Percentiles rank a stretch among this genome's conserved stretches.
Conservation (phyloP, 73 alveolate genomes). For the Tetrahymena elliotti region DNA sequence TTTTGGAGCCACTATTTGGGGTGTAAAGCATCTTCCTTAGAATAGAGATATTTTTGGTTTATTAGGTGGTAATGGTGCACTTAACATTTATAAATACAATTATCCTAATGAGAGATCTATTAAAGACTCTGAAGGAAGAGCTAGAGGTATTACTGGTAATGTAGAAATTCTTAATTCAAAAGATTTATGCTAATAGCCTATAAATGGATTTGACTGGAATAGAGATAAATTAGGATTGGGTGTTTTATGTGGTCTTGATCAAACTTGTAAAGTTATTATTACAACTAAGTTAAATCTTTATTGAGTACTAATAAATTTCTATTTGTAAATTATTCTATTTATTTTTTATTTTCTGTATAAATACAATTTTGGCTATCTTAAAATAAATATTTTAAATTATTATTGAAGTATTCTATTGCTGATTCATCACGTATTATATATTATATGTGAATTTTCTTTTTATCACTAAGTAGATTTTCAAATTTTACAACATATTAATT, state of each 20-base stretch:
- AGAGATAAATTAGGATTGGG: slow-evolving; percentile 96
- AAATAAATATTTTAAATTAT: not conserved
- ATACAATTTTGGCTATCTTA: not conserved
- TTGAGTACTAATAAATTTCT: slow-evolving; percentile 23
- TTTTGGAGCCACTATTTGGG: slow-evolving; percentile 98
- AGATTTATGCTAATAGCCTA: slow-evolving; percentile 93
- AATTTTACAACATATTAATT: not conserved
- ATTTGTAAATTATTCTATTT: not conserved
- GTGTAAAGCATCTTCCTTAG: slow-evolving; percentile 95
- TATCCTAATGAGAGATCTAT: slow-evolving; percentile 93
- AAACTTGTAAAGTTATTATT: slow-evolving; percentile 80
- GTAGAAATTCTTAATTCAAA: slow-evolving; percentile 88
- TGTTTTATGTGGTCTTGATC: slow-evolving; percentile 90
- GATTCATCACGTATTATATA: not conserved
- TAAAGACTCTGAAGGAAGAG: slow-evolving; percentile 91
- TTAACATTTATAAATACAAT: slow-evolving; percentile 86
- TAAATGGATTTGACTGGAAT: slow-evolving; percentile 96
- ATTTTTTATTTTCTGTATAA: not conserved
- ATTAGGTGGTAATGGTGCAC: slow-evolving; percentile 95
- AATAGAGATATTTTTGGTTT: slow-evolving; percentile 90
- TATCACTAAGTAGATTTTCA: not conserved
- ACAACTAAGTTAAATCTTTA: slow-evolving; percentile 88
- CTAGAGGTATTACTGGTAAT: slow-evolving; percentile 95
- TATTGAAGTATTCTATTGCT: not conserved
- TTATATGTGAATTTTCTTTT: not conserved